Evolutionary conservation across 1,284 basidiomycete species (phyloP).

Genomic region (Moesziomyces sp.): DNA sequence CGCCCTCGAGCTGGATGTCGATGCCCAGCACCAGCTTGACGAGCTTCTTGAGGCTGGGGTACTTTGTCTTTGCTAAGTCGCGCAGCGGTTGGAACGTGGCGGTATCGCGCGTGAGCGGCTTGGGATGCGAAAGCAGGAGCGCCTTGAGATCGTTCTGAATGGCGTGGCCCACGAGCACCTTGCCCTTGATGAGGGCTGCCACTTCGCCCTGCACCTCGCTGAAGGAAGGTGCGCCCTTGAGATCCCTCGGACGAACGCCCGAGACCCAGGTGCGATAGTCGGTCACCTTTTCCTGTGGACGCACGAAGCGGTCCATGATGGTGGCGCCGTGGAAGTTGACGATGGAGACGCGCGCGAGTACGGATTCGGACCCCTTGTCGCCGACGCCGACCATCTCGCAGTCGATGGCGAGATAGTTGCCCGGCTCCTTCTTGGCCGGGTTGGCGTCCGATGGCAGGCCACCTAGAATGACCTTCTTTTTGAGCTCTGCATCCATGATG

Average conservation of each 20-base stretch:
- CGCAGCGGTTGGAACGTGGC: constrained; percentile 73
- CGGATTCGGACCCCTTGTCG: constrained; percentile 80
- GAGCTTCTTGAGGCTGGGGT: constrained; percentile 82
- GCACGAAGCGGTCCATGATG: constrained; percentile 85
- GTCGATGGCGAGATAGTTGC: constrained; percentile 85
- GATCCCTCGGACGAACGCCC: constrained; percentile 82
- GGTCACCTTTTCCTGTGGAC: constrained; percentile 86
- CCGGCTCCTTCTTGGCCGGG: constrained; percentile 69
- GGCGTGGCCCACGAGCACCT: constrained; percentile 92
- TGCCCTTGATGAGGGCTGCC: constrained; percentile 80
- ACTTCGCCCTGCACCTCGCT: constrained; percentile 83
- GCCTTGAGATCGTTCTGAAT: constrained; percentile 91
- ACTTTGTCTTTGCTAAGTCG: constrained; percentile 73
- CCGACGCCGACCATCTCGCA: constrained; percentile 99
- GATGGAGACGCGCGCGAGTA: constrained; percentile 87
- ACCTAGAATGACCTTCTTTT: constrained; percentile 54
- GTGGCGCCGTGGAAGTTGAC: constrained; percentile 89
- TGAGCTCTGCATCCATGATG: constrained; percentile 46
- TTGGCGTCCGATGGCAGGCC: constrained; percentile 33
- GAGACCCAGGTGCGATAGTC: constrained; percentile 94
- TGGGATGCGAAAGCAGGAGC: constrained; percentile 88
- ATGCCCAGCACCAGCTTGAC: constrained; percentile 83
- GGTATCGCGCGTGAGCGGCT: constrained; percentile 82
- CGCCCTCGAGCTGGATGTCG: constrained; percentile 77
- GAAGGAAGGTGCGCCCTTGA: constrained; percentile 79